Percentiles rank a stretch among this genome's conserved stretches.
phyloP scores from a whole-genome alignment of 2,329 filamentous ascomycete genomes.

The Microdochium bolleyi region DNA sequence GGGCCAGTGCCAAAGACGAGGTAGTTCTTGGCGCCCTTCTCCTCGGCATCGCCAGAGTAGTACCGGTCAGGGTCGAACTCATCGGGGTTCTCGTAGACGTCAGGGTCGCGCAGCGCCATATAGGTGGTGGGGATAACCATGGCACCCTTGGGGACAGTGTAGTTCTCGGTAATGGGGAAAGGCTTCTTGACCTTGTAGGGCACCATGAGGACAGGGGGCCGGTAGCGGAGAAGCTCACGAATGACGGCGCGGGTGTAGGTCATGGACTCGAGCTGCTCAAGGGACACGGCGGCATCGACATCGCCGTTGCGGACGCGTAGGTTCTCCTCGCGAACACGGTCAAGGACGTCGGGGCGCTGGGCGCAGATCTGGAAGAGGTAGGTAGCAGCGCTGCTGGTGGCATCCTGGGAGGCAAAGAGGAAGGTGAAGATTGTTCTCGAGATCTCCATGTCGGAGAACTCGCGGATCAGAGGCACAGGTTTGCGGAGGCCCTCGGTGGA shows the following conservation, averaged over 20 bases:
- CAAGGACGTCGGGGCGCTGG: conserved; percentile 85
- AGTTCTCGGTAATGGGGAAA: conserved; percentile 80
- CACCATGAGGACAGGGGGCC: conserved; percentile 94
- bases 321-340: conserved; percentile 89
- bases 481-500: conserved; percentile 65
- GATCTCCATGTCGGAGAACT: conserved; percentile 87
- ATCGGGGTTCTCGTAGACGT: conserved; percentile 86
- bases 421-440: conserved; percentile 92
- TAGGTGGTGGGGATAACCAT: conserved; percentile 95
- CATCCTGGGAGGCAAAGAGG: conserved; percentile 94
- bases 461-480: conserved; percentile 72
- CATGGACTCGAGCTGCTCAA: conserved; percentile 85
- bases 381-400: conserved; percentile 85
- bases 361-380: conserved; percentile 95
- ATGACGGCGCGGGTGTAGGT: conserved; percentile 87
- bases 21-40: conserved; percentile 85
- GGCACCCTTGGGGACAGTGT: conserved; percentile 88
- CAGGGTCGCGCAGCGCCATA: conserved; percentile 82
- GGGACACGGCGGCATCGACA: conserved; percentile 57
- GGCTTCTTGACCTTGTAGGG: conserved; percentile 92
- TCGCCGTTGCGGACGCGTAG: conserved; percentile 68
- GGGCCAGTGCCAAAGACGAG: conserved; percentile 92
- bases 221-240: conserved; percentile 85
- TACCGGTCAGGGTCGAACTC: conserved; percentile 86
- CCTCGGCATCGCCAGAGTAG: conserved; percentile 82